Evolutionary conservation across 2,329 filamentous ascomycete species (phyloP).

Genomic region (Scorias spongiosa): DNA sequence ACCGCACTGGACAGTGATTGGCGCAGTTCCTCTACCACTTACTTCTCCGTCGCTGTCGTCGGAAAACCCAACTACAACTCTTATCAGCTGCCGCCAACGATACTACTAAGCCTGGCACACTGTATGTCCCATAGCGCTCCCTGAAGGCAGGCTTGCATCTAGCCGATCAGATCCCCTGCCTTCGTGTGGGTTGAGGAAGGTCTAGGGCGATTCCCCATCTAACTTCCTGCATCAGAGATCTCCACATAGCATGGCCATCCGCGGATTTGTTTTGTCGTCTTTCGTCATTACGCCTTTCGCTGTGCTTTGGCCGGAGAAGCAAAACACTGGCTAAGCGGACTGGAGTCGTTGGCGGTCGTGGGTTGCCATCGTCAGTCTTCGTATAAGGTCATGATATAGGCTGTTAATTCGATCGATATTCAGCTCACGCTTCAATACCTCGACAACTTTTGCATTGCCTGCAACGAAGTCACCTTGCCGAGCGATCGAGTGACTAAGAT

Average conservation of each 20-base stretch:
- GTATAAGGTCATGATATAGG: slow-evolving; percentile 4
- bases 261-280: slow-evolving; percentile 8
- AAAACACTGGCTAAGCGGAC: background rate
- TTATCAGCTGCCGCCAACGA: background rate
- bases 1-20: no score
- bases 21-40: no score
- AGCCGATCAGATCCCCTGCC: background rate
- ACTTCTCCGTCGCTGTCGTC: background rate
- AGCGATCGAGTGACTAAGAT: no score
- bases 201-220: background rate
- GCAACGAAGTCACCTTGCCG: no score
- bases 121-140: background rate
- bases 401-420: no score
- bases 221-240: background rate
- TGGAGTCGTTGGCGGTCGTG: slow-evolving; percentile 1
- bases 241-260: slow-evolving; percentile 3
- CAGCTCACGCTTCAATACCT: no score
- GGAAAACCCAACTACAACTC: background rate
- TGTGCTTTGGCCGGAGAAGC: background rate
- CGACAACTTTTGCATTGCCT: no score
- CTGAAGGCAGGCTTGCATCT: background rate
- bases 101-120: background rate
- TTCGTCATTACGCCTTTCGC: background rate
- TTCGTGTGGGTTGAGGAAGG: background rate
- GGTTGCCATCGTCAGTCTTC: slow-evolving; percentile 7